Conservation (phyloP, 2,329 filamentous ascomycete species). For the Exophiala alcalophila region DNA sequence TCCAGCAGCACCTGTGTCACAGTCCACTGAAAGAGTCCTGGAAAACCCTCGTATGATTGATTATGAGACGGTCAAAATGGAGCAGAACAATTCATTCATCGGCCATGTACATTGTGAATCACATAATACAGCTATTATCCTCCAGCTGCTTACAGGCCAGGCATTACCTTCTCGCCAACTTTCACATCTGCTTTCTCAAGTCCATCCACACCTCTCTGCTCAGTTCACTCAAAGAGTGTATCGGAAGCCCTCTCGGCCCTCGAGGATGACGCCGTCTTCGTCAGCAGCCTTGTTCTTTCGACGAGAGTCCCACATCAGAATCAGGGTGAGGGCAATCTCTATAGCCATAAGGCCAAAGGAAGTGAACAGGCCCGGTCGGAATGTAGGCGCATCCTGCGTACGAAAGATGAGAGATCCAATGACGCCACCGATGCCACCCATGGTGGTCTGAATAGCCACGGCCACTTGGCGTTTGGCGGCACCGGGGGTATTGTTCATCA, state of each 20-base stretch:
- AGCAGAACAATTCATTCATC: too few relatives aligned
- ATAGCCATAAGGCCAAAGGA: slow-evolving; percentile 51
- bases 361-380: slow-evolving; percentile 33
- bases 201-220: too few relatives aligned
- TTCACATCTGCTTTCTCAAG: too few relatives aligned
- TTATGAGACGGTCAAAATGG: too few relatives aligned
- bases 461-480: not conserved
- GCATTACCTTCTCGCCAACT: too few relatives aligned
- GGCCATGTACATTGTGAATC: too few relatives aligned
- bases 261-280: slow-evolving; percentile 49
- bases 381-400: slow-evolving; percentile 35
- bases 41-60: too few relatives aligned
- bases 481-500: slow-evolving; percentile 1
- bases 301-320: slow-evolving; percentile 49
- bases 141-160: too few relatives aligned
- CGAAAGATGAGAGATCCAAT: slow-evolving; percentile 69
- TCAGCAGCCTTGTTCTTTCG: slow-evolving; percentile 49
- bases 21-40: too few relatives aligned
- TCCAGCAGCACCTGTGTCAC: too few relatives aligned
- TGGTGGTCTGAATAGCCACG: not conserved
- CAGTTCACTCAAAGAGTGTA: slow-evolving; percentile 37
- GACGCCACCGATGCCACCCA: slow-evolving; percentile 68
- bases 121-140: too few relatives aligned
- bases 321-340: slow-evolving; percentile 51
- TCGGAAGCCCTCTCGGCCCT: slow-evolving; percentile 41